phyloP scores from a whole-genome alignment of 169 alveolate genomes.

The Neospora caninum region DNA sequence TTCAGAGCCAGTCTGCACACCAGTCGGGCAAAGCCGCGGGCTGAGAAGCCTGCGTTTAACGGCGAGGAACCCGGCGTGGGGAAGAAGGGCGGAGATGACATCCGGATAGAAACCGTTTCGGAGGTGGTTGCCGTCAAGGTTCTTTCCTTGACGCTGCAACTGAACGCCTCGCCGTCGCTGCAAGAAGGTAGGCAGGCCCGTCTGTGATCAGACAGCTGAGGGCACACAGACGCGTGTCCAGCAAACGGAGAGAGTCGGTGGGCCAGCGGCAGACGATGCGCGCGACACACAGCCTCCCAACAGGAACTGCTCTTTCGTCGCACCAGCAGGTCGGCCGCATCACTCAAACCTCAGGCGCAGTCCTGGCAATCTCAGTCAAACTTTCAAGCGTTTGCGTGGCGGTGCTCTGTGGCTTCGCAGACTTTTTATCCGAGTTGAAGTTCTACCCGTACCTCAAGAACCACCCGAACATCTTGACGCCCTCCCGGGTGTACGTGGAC shows the following conservation, averaged over 20 bases:
- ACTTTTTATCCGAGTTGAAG: conserved; percentile 40
- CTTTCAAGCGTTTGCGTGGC: neutral
- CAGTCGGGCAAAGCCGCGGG: conserved; percentile 25
- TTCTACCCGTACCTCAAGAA: conserved; percentile 40
- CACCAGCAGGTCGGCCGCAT: too few species aligned
- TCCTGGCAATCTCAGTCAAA: too few species aligned
- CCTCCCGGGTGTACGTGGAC: conserved; percentile 55
- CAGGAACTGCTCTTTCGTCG: too few species aligned
- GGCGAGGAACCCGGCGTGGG: neutral
- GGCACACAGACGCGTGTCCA: too few species aligned
- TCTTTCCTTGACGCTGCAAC: conserved; percentile 34
- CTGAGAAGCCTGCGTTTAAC: neutral
- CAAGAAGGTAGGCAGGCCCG: conserved; percentile 34
- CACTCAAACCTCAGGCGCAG: too few species aligned
- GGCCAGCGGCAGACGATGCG: too few species aligned
- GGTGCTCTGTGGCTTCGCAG: neutral
- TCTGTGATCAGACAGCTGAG: neutral
- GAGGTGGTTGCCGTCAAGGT: conserved; percentile 53
- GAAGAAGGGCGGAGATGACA: neutral
- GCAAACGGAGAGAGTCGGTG: too few species aligned
- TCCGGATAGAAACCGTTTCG: neutral
- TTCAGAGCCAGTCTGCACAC: conserved; percentile 25
- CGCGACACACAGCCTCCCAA: too few species aligned
- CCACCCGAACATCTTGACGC: conserved; percentile 30
- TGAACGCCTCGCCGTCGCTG: conserved; percentile 27